phyloP scores from a whole-genome alignment of 108 stramenopile genomes.

The Pseudonitzschia delicatissima region DNA sequence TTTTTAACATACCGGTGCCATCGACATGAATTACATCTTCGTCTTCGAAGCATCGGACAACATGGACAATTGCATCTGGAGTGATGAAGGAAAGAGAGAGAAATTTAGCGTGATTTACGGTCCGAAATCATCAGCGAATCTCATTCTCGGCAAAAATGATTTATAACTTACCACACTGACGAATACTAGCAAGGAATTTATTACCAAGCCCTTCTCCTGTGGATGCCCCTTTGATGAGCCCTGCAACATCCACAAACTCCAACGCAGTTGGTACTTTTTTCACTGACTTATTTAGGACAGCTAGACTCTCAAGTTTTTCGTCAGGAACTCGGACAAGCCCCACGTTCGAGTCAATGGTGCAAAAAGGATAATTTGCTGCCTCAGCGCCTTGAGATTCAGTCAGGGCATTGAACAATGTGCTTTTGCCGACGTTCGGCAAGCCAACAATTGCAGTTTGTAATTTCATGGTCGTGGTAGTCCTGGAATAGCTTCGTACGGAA shows the following conservation, averaged over 20 bases:
- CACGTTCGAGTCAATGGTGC: slow-evolving; percentile 91
- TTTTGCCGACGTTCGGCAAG: slow-evolving; percentile 95
- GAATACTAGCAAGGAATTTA: slow-evolving; percentile 96
- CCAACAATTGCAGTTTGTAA: slow-evolving; percentile 95
- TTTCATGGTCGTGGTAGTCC: slow-evolving; percentile 65
- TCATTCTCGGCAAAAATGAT: not conserved
- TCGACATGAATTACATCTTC: slow-evolving; percentile 96
- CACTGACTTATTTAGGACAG: slow-evolving; percentile 77
- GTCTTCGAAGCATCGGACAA: slow-evolving; percentile 97
- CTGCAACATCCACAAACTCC: slow-evolving; percentile 99
- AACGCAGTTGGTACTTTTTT: slow-evolving; percentile 89
- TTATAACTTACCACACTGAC: slow-evolving; percentile 59
- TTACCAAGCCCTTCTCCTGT: slow-evolving; percentile 99
- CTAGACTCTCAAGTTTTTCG: slow-evolving; percentile 63
- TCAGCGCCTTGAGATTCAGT: slow-evolving; percentile 93
- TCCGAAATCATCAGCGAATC: not conserved
- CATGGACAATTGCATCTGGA: slow-evolving; percentile 52
- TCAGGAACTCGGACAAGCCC: slow-evolving; percentile 97
- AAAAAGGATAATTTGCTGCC: slow-evolving; percentile 57
- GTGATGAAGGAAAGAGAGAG: not conserved
- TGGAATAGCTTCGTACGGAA: slow-evolving; percentile 32
- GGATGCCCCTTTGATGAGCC: slow-evolving; percentile 97
- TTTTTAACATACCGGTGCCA: slow-evolving; percentile 5
- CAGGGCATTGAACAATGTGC: slow-evolving; percentile 97
- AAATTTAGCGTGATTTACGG: not conserved